phyloP scores from a whole-genome alignment of 2,329 filamentous ascomycete species.

The Fusarium incarnatum region DNA sequence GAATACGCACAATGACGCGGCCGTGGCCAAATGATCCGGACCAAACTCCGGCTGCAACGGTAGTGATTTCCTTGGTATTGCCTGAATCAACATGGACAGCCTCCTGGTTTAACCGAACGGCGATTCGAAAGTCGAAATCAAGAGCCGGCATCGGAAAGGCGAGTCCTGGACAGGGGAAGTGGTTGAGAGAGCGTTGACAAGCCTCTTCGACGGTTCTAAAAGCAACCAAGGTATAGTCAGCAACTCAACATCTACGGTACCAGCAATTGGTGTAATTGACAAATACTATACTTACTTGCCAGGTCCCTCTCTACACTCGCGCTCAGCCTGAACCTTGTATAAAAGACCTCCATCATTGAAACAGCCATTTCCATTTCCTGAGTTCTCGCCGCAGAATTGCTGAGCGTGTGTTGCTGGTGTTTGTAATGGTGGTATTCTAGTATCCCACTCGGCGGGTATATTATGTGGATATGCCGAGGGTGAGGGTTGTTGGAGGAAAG shows the following conservation, averaged over 20 bases:
- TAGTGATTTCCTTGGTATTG: conserved; percentile 62
- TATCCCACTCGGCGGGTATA: conserved; percentile 48
- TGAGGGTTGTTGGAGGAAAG: conserved; percentile 27
- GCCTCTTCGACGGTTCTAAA: conserved; percentile 53
- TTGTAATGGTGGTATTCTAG: conserved; percentile 40
- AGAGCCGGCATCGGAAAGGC: conserved; percentile 60
- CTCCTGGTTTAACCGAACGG: conserved; percentile 58
- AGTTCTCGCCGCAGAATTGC: conserved; percentile 18
- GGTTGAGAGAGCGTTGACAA: conserved; percentile 53
- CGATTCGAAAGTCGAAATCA: conserved; percentile 63
- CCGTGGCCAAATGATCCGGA: conserved; percentile 62
- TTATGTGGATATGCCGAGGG: conserved; percentile 29
- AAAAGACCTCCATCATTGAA: conserved; percentile 45
- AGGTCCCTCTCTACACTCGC: conserved; percentile 44
- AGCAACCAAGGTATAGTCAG: conserved; percentile 36
- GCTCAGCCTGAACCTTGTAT: conserved; percentile 45
- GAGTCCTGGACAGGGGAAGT: conserved; percentile 57
- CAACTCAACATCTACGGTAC: neutral
- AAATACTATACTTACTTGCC: conserved; percentile 42
- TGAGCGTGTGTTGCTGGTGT: conserved; percentile 21
- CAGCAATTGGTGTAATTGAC: neutral
- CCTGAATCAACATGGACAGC: conserved; percentile 58
- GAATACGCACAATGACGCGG: conserved; percentile 57
- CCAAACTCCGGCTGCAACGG: conserved; percentile 61
- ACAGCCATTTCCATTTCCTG: conserved; percentile 33